Base-by-base conservation (phyloP, 306 rosid species). In the Inga laurina region DNA sequence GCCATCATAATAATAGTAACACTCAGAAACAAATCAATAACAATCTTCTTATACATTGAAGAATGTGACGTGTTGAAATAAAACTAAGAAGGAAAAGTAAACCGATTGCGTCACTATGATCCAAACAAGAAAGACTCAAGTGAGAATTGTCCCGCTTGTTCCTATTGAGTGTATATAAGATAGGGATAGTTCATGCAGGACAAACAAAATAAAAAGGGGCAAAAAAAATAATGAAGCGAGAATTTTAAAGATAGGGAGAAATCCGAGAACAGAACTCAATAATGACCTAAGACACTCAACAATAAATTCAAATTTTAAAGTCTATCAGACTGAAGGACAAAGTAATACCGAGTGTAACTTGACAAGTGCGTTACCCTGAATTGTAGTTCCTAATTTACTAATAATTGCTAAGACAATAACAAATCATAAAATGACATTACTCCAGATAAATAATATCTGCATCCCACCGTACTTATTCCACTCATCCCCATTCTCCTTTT, bases 151-250 rank as follows among this genome's bases (percentile, higher is more conserved):
- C 66, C 24, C 41, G 66, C 76, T 27, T 61, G 52, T 44, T 64
- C 34, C 15, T 57, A 13, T 59, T 45, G 57, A 46, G 71, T 59
- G 48, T 44, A 52, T 71, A 52, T 76, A 22, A 49, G 83, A 62
- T 24, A 78, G 13, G 79, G 82, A 78, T 61, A 48, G n/a, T 18
- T 69, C 48, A 39, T 69, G 49, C 49, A 7, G 74, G 30, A 69
- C 27, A 69, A 69, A 41, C 51, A 70, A 10, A 70, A 43, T n/a
- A 41, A n/a, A 27, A n/a, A 37, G 7, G 34, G 52, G 75, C 5
- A 21, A 18, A 19, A 18, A 7, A 57, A 18, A 57, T 35, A 15
- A 7, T 15, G 21, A 46, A 7, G 72, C 6, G 45, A 67, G 72
- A 66, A 66, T 30, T 34, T 32, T 37, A 27, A 32, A 12, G 22